These are phyloP conservation scores for Mycena metata DNA, from an alignment of 768 basidiomycete species.

Conservation along the genomic window DNA sequence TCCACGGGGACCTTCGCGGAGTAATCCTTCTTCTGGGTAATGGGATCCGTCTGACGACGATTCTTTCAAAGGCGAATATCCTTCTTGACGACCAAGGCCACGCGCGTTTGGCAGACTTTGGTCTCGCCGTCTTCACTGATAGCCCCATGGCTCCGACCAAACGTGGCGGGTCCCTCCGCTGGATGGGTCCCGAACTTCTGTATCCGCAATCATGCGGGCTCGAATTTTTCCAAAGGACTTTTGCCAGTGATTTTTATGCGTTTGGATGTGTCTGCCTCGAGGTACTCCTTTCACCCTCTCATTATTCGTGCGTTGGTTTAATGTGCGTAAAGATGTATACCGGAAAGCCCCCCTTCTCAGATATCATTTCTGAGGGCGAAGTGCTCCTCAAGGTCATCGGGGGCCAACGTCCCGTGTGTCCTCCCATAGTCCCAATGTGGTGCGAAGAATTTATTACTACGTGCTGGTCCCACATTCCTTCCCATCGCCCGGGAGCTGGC, in stretches of 20 bases:
- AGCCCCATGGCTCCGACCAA: conserved; percentile 18
- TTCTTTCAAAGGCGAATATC: conserved; percentile 36
- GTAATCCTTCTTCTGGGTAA: too few species aligned
- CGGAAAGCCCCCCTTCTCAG: conserved; percentile 21
- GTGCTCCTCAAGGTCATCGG: conserved; percentile 4
- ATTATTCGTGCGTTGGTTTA: neutral
- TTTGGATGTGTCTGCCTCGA: conserved; percentile 38
- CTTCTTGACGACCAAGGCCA: conserved; percentile 32
- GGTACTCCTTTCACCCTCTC: conserved; percentile 13
- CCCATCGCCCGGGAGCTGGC: conserved; percentile 1
- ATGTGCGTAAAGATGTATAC: conserved; percentile 20
- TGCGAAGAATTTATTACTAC: neutral
- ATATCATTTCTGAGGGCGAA: neutral
- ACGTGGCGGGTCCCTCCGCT: conserved; percentile 33
- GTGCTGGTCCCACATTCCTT: conserved; percentile 13
- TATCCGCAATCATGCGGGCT: conserved; percentile 28
- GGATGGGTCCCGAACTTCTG: conserved; percentile 34
- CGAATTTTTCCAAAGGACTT: conserved; percentile 16
- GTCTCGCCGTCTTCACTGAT: conserved; percentile 33
- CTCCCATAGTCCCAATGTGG: conserved; percentile 3
- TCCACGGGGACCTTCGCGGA: conserved; percentile 45
- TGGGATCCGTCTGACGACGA: too few species aligned
- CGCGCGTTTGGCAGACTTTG: conserved; percentile 39
- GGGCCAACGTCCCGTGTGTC: conserved; percentile 10
- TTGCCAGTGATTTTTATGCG: conserved; percentile 33